A percentile compares a stretch with the other conserved stretches of the same genome.
phyloP scores from a whole-genome alignment of 352 stramenopile species.

The Pythium rishiriense region DNA sequence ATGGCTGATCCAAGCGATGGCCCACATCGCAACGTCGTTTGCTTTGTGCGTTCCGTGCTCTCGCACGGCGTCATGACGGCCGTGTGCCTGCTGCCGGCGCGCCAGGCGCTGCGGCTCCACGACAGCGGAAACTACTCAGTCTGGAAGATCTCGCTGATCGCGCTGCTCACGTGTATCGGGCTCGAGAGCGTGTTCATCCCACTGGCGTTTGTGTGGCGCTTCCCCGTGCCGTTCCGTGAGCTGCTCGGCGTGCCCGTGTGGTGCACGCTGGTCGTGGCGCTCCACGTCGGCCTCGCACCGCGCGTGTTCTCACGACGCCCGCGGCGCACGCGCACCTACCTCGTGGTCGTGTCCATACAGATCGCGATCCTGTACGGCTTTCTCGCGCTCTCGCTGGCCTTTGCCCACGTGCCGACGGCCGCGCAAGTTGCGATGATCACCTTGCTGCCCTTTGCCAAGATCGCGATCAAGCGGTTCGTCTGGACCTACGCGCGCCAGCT shows the following conservation, averaged over 20 bases:
- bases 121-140: slow-evolving; percentile 16
- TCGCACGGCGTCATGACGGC: slow-evolving; percentile 16
- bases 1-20: slow-evolving; percentile 9
- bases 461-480: slow-evolving; percentile 27
- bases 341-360: slow-evolving; percentile 15
- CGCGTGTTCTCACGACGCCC: slow-evolving; percentile 3
- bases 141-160: slow-evolving; percentile 11
- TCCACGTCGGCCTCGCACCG: slow-evolving; percentile 3
- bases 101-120: slow-evolving; percentile 13
- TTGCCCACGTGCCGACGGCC: slow-evolving; percentile 24
- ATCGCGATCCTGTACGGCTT: slow-evolving; percentile 24
- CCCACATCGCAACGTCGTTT: slow-evolving; percentile 2
- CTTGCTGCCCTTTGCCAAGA: slow-evolving; percentile 28
- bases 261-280: background rate
- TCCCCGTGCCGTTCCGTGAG: slow-evolving; percentile 27
- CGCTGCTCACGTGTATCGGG: background rate
- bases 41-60: slow-evolving; percentile 14
- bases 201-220: slow-evolving; percentile 22
- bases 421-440: slow-evolving; percentile 32
- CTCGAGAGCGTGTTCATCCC: slow-evolving; percentile 19
- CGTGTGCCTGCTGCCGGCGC: slow-evolving; percentile 7
- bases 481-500: slow-evolving; percentile 39
- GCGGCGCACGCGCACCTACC: slow-evolving; percentile 13
- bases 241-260: slow-evolving; percentile 10
- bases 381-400: slow-evolving; percentile 29